A percentile compares a stretch with the other conserved stretches of the same genome.
phyloP scores from a whole-genome alignment of 352 stramenopile genomes.

The Phytophthora megakarya region DNA sequence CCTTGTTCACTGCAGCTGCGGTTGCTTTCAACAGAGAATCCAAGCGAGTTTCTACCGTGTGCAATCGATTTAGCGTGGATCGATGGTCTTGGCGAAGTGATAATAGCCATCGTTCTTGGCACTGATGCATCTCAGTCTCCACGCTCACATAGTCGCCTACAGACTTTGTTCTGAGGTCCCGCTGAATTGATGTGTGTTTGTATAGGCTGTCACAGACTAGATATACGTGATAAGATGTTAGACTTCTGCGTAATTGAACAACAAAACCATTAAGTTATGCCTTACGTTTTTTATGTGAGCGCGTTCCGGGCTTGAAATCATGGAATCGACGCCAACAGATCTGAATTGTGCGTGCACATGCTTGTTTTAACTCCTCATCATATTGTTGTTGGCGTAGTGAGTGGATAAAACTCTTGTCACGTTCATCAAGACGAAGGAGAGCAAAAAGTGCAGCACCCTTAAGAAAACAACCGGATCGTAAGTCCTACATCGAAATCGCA shows the following conservation, averaged over 20 bases:
- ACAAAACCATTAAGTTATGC: not conserved
- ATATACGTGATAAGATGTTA: conserved; percentile 7
- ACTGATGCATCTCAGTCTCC: conserved; percentile 47
- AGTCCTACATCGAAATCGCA: not conserved
- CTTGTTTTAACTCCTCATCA: conserved; percentile 41
- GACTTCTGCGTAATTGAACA: not conserved
- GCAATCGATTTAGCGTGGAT: conserved; percentile 46
- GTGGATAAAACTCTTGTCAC: conserved; percentile 65
- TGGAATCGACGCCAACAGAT: conserved; percentile 49
- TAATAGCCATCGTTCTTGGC: conserved; percentile 49
- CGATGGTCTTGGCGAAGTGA: conserved; percentile 51
- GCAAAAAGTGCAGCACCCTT: conserved; percentile 73
- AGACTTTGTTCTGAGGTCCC: conserved; percentile 51
- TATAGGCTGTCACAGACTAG: conserved; percentile 41
- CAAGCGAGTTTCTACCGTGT: conserved; percentile 47
- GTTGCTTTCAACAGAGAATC: conserved; percentile 37
- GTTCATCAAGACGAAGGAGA: conserved; percentile 57
- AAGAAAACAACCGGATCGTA: not conserved
- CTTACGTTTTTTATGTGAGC: conserved; percentile 36
- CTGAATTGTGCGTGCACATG: conserved; percentile 71
- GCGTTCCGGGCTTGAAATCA: conserved; percentile 1
- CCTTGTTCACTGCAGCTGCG: conserved; percentile 18
- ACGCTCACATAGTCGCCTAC: conserved; percentile 51
- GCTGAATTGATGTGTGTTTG: conserved; percentile 44
- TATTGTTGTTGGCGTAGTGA: conserved; percentile 54